A percentile compares a stretch with the other conserved stretches of the same genome.
Conservation (phyloP, 1,284 basidiomycete genomes). For the Tremellales sp. region DNA sequence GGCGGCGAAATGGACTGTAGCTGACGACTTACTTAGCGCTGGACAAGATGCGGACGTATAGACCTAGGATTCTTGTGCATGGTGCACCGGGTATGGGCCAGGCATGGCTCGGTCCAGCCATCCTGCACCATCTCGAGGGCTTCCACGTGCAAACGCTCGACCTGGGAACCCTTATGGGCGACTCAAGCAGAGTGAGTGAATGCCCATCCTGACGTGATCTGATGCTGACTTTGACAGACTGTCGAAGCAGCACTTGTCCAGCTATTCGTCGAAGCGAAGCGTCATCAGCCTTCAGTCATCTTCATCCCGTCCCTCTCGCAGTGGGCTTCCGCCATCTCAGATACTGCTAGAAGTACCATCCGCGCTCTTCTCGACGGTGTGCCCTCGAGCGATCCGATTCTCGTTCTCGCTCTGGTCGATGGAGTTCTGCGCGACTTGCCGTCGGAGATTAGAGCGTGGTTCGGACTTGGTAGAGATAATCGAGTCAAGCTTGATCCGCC, state of each 20-base stretch:
- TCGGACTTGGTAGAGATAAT: conserved; percentile 72
- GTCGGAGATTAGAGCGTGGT: conserved; percentile 83
- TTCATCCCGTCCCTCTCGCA: conserved; percentile 86
- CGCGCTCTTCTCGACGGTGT: conserved; percentile 87
- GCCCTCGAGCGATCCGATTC: conserved; percentile 82
- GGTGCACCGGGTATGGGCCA: conserved; percentile 88
- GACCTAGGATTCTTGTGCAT: conserved; percentile 81
- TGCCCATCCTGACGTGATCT: neutral
- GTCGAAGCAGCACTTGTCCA: conserved; percentile 90
- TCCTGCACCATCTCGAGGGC: conserved; percentile 90
- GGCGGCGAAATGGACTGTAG: neutral
- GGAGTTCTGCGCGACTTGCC: conserved; percentile 68
- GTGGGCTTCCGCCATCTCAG: conserved; percentile 82
- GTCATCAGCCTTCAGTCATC: conserved; percentile 92
- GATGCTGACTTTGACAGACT: conserved; percentile 55
- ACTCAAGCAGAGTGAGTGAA: conserved; percentile 70
- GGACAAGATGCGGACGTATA: conserved; percentile 83
- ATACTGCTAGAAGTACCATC: conserved; percentile 78
- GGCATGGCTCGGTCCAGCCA: conserved; percentile 78
- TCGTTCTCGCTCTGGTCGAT: conserved; percentile 85
- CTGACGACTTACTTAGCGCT: conserved; percentile 65
- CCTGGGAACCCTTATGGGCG: conserved; percentile 80
- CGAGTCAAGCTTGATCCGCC: conserved; percentile 63
- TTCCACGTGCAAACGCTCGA: conserved; percentile 94
- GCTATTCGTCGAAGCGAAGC: conserved; percentile 95